Percentiles rank a stretch among this genome's conserved stretches.
Evolutionary conservation across 305 asterid species (phyloP).

Genomic region (Plantago rigida): DNA sequence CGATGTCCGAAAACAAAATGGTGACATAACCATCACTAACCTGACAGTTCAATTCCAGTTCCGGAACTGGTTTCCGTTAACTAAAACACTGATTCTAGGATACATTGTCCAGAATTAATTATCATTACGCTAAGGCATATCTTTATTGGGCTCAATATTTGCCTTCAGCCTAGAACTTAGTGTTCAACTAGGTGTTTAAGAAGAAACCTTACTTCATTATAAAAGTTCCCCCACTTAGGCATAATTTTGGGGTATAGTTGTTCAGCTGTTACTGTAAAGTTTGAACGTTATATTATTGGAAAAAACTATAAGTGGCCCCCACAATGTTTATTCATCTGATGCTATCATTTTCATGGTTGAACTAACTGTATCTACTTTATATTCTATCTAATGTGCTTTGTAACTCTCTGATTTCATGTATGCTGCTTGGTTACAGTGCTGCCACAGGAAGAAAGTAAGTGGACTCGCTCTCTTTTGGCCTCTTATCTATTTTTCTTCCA

Average conservation of each 20-base stretch:
- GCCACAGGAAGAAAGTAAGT: slow-evolving; percentile 78
- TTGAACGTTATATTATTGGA: slow-evolving; percentile 9
- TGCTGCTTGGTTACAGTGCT: slow-evolving; percentile 52
- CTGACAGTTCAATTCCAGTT: no score
- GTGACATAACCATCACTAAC: no score
- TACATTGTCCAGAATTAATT: no score
- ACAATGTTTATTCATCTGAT: slow-evolving; percentile 4
- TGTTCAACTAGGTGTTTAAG: slow-evolving; percentile 6
- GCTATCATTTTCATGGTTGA: slow-evolving; percentile 15
- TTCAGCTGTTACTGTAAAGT: slow-evolving; percentile 16
- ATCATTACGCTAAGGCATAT: background rate
- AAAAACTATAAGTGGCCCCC: slow-evolving; percentile 7
- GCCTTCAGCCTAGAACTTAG: background rate
- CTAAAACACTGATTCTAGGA: no score
- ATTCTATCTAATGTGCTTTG: slow-evolving; percentile 26
- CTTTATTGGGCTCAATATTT: background rate
- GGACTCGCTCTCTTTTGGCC: slow-evolving; percentile 17
- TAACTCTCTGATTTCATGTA: slow-evolving; percentile 44
- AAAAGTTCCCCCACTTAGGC: background rate
- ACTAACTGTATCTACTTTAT: slow-evolving; percentile 22
- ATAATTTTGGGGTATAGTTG: slow-evolving; percentile 8
- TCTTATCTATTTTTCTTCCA: background rate
- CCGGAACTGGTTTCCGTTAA: no score
- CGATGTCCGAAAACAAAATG: no score
- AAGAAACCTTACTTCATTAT: slow-evolving; percentile 11